Evolutionary conservation across 257 asterid genomes (phyloP).

Genomic region (Cynanchum wilfordii): DNA sequence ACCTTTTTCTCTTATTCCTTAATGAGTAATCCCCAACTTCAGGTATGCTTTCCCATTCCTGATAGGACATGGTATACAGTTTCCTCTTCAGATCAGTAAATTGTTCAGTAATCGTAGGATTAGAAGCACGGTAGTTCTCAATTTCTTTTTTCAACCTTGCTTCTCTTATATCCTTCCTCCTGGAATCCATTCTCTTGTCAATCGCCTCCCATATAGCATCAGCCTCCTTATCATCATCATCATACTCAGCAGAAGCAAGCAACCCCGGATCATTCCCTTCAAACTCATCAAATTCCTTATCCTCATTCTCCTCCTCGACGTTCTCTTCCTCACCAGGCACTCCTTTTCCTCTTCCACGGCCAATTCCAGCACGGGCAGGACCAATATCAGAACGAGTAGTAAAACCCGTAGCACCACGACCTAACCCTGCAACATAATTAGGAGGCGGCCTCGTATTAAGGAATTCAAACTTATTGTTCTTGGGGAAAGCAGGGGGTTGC

Average conservation of each 20-base stretch:
- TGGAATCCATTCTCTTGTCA: slow-evolving; percentile 80
- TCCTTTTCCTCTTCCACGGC: slow-evolving; percentile 68
- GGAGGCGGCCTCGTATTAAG: slow-evolving; percentile 62
- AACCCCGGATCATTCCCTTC: slow-evolving; percentile 88
- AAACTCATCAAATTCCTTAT: slow-evolving; percentile 84
- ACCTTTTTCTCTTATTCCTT: slow-evolving; percentile 82
- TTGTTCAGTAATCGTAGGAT: slow-evolving; percentile 85
- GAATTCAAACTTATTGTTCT: slow-evolving; percentile 42
- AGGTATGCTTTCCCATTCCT: slow-evolving; percentile 89
- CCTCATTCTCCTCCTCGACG: slow-evolving; percentile 65
- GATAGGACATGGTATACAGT: slow-evolving; percentile 46
- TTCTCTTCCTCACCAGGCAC: slow-evolving; percentile 63
- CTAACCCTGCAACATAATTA: slow-evolving; percentile 84
- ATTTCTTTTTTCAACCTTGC: slow-evolving; percentile 89
- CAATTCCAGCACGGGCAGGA: slow-evolving; percentile 80
- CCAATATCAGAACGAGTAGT: slow-evolving; percentile 96
- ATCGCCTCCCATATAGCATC: slow-evolving; percentile 84
- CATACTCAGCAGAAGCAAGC: slow-evolving; percentile 91
- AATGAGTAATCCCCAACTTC: slow-evolving; percentile 80
- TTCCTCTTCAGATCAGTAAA: slow-evolving; percentile 90
- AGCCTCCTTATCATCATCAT: slow-evolving; percentile 89
- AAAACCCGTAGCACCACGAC: slow-evolving; percentile 97
- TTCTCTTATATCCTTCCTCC: slow-evolving; percentile 89
- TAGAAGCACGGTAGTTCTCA: slow-evolving; percentile 81
- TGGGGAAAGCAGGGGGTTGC: slow-evolving; percentile 65